Percentiles rank a stretch among this genome's conserved stretches.
Evolutionary conservation across 352 stramenopile species (phyloP).

Genomic region (Pythium rhizo-oryzae): DNA sequence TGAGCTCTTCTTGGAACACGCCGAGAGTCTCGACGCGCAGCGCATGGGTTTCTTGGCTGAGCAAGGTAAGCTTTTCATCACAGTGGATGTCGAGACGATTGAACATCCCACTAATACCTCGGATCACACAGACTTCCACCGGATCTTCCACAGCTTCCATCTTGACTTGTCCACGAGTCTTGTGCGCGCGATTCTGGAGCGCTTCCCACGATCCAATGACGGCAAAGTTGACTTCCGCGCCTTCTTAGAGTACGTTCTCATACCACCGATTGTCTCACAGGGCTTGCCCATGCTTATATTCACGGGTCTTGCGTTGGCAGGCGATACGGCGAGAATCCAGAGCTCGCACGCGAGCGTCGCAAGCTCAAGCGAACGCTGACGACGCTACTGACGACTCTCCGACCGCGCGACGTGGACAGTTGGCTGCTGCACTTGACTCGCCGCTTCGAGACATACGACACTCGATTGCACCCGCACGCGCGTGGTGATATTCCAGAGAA

Average conservation of each 20-base stretch:
- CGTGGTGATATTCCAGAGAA: slow-evolving; percentile 35
- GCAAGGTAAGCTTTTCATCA: slow-evolving; percentile 35
- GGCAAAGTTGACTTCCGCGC: slow-evolving; percentile 41
- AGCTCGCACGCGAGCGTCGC: slow-evolving; percentile 40
- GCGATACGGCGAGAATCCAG: slow-evolving; percentile 51
- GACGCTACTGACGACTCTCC: slow-evolving; percentile 21
- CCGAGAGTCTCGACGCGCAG: slow-evolving; percentile 37
- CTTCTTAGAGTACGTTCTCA: slow-evolving; percentile 59
- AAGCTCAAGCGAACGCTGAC: slow-evolving; percentile 41
- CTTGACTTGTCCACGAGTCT: slow-evolving; percentile 33
- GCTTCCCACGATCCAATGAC: slow-evolving; percentile 42
- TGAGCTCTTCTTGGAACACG: slow-evolving; percentile 55
- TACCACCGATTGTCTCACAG: too few species aligned
- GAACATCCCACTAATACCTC: background rate
- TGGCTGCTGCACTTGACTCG: slow-evolving; percentile 36
- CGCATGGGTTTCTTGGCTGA: slow-evolving; percentile 44
- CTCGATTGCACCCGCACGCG: slow-evolving; percentile 32
- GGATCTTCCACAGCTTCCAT: slow-evolving; percentile 36
- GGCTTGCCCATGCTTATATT: too few species aligned
- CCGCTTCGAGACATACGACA: slow-evolving; percentile 51
- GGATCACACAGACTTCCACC: slow-evolving; percentile 39
- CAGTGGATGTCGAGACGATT: background rate
- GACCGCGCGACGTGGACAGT: slow-evolving; percentile 7
- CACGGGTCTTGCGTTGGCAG: slow-evolving; percentile 17
- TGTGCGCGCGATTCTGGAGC: slow-evolving; percentile 49